Percentiles rank a stretch among this genome's conserved stretches.
These are phyloP conservation scores for Penicillium sp. DNA, from an alignment of 2,329 filamentous ascomycete species.

Conservation along the genomic window DNA sequence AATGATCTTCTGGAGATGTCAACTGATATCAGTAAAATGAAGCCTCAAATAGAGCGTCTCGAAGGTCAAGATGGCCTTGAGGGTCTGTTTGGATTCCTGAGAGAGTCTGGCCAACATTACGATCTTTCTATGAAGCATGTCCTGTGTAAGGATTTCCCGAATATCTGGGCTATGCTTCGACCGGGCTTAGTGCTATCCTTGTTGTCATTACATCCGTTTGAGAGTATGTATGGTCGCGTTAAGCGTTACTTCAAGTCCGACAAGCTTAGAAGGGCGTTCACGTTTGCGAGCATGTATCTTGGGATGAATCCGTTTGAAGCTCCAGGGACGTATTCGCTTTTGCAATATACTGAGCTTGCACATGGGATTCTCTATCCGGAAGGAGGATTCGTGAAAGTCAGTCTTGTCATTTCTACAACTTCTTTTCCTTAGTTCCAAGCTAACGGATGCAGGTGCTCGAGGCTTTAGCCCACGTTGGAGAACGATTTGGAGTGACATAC, in stretches of 20 bases:
- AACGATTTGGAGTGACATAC: conserved; percentile 2
- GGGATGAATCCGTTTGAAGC: conserved; percentile 80
- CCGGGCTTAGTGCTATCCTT: conserved; percentile 65
- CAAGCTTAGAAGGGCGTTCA: conserved; percentile 72
- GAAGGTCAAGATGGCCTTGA: conserved; percentile 74
- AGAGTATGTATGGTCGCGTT: conserved; percentile 71
- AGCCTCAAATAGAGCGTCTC: conserved; percentile 72
- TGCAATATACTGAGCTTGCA: conserved; percentile 77
- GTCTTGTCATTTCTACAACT: background rate
- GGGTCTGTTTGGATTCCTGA: conserved; percentile 70
- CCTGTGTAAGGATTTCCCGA: conserved; percentile 70
- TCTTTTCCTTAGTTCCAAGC: too few species aligned
- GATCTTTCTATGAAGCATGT: conserved; percentile 71
- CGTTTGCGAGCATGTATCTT: conserved; percentile 83
- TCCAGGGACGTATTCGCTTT: conserved; percentile 73
- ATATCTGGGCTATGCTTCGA: conserved; percentile 62
- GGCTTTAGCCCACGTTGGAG: conserved; percentile 7
- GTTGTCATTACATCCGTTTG: conserved; percentile 70
- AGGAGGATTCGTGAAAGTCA: conserved; percentile 67
- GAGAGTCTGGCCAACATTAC: conserved; percentile 73
- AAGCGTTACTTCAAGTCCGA: conserved; percentile 73
- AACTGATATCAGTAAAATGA: conserved; percentile 74
- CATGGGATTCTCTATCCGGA: conserved; percentile 74
- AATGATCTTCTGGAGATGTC: conserved; percentile 63
- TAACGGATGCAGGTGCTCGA: conserved; percentile 5